Percentiles rank a stretch among this genome's conserved stretches.
Conservation (phyloP, 495 filamentous ascomycete genomes). For the Wilcoxina mikolae region DNA sequence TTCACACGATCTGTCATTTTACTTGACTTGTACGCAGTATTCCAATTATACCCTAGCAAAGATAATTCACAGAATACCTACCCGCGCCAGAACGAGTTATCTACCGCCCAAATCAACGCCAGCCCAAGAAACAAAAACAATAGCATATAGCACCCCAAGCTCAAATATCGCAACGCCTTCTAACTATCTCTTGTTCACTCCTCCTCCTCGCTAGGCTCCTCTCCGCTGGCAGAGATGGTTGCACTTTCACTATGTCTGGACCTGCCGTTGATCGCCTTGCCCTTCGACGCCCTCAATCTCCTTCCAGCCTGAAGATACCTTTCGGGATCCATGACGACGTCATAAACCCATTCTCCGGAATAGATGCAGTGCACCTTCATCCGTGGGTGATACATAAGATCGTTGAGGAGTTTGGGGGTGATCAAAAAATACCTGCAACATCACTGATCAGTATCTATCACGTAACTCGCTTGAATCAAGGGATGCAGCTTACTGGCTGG, state of each 20-base stretch:
- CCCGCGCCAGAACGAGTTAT: not conserved
- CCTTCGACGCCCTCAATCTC: not conserved
- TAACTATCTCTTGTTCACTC: not conserved
- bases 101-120: not conserved
- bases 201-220: not conserved
- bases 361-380: conserved; percentile 93
- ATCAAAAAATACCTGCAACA: conserved; percentile 71
- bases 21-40: too few relatives aligned
- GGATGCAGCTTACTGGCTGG: conserved; percentile 36
- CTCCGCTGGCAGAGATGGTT: not conserved
- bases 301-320: conserved; percentile 40
- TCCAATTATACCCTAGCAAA: not conserved
- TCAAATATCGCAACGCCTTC: not conserved
- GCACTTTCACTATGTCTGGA: too few relatives aligned
- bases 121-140: not conserved
- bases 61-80: not conserved
- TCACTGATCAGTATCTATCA: conserved; percentile 4
- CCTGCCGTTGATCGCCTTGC: not conserved
- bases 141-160: not conserved
- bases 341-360: conserved; percentile 78
- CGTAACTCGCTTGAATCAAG: not conserved
- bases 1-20: too few relatives aligned
- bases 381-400: conserved; percentile 66
- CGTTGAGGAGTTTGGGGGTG: conserved; percentile 86
- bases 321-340: conserved; percentile 34